Percentiles rank a stretch among this genome's conserved stretches.
Conservation (phyloP, 2,329 filamentous ascomycete genomes). For the Diaporthe longicolla region DNA sequence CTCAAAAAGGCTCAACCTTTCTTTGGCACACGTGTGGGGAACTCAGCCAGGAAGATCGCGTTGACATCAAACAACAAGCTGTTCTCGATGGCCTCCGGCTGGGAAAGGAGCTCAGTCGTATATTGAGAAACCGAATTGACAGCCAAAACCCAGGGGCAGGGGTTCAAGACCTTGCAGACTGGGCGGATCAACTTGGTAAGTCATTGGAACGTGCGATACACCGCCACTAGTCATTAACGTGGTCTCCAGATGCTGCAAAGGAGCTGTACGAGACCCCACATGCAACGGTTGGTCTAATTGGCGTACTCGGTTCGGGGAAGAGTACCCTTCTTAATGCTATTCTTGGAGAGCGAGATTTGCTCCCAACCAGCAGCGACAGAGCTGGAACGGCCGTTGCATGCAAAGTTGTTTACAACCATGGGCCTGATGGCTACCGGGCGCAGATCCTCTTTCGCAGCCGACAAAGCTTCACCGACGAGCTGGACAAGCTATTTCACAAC, state of each 20-base stretch:
- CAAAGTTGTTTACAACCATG: not conserved
- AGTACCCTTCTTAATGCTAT: not conserved
- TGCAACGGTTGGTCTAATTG: no score
- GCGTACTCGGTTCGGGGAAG: not conserved
- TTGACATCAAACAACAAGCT: conserved; percentile 20
- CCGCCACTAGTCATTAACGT: no score
- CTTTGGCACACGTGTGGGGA: not conserved
- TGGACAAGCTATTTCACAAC: not conserved
- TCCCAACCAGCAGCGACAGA: not conserved
- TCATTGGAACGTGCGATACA: no score
- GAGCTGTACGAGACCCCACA: no score
- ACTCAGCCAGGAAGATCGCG: not conserved
- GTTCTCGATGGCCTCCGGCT: not conserved
- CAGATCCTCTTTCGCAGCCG: not conserved
- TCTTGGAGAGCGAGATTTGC: not conserved
- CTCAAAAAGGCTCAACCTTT: not conserved
- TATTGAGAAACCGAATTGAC: not conserved
- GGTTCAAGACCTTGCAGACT: not conserved
- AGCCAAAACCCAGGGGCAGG: accelerated
- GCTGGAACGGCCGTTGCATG: not conserved
- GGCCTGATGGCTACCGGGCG: not conserved
- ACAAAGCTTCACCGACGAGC: not conserved
- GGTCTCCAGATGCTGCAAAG: no score
- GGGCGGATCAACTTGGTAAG: not conserved
- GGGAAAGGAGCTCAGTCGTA: not conserved